These are phyloP conservation scores for Parastagonospora nodorum DNA, from an alignment of 2,329 filamentous ascomycete genomes.

Conservation along the genomic window DNA sequence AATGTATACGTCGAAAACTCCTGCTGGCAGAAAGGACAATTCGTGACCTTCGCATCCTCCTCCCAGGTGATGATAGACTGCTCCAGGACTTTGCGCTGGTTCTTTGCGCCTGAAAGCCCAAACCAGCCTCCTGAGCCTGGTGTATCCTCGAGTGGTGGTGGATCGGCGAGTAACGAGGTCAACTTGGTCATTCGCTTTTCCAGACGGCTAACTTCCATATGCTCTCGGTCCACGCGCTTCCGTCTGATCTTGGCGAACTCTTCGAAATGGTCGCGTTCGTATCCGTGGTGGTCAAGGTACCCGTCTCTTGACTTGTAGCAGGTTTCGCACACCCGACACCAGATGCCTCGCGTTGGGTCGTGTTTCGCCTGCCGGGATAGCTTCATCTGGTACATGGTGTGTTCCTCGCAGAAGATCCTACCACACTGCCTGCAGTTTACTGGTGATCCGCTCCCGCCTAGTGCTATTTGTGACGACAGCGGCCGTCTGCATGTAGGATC, in stretches of 20 bases:
- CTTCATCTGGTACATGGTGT: conserved; percentile 99
- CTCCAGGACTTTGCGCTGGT: conserved; percentile 78
- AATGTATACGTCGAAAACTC: conserved; percentile 95
- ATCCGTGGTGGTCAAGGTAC: conserved; percentile 85
- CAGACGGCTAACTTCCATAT: conserved; percentile 84
- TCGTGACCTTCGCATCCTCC: conserved; percentile 78
- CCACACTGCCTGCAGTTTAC: conserved; percentile 96
- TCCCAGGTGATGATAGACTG: conserved; percentile 96
- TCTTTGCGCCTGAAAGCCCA: conserved; percentile 65
- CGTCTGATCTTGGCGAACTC: conserved; percentile 73
- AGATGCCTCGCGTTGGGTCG: conserved; percentile 86
- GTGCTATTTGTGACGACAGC: conserved; percentile 58
- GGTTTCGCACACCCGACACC: conserved; percentile 97
- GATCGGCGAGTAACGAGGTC: conserved; percentile 78
- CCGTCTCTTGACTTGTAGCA: conserved; percentile 96
- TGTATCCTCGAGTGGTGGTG: conserved; percentile 67
- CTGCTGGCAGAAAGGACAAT: conserved; percentile 94
- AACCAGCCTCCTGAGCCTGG: conserved; percentile 57
- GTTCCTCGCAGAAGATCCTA: conserved; percentile 91
- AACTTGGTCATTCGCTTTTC: conserved; percentile 92
- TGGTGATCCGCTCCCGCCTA: conserved; percentile 79
- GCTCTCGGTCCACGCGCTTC: conserved; percentile 79
- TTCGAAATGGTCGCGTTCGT: conserved; percentile 72
- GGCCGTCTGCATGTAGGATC: conserved; percentile 76
- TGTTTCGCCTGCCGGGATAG: conserved; percentile 85